These are phyloP conservation scores for Fusarium cyanostomum DNA, from an alignment of 2,329 filamentous ascomycete species.

Conservation along the genomic window DNA sequence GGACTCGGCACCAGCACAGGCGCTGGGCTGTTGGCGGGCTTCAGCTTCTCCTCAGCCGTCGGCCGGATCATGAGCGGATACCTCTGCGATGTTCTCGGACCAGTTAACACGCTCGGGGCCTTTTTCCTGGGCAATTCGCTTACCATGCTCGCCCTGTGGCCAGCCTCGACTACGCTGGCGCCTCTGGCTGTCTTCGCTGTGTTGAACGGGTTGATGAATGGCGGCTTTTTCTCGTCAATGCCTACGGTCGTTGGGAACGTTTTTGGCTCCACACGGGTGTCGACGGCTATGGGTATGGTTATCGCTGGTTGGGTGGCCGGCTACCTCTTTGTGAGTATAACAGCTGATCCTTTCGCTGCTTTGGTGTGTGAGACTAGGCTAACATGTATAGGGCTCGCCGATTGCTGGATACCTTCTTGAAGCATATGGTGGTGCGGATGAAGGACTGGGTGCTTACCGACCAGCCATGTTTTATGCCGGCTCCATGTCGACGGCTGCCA, in stretches of 20 bases:
- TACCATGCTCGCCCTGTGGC: slow-evolving; percentile 70
- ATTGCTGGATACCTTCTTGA: slow-evolving; percentile 69
- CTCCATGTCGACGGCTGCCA: slow-evolving; percentile 11
- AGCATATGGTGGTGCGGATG: slow-evolving; percentile 61
- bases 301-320: slow-evolving; percentile 69
- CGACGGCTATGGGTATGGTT: slow-evolving; percentile 69
- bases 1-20: slow-evolving; percentile 62
- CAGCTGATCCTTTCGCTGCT: fast-evolving
- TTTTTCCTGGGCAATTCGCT: slow-evolving; percentile 62
- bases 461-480: slow-evolving; percentile 72
- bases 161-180: slow-evolving; percentile 62
- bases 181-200: slow-evolving; percentile 66
- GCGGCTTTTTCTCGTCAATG: slow-evolving; percentile 71
- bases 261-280: slow-evolving; percentile 64
- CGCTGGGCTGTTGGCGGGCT: slow-evolving; percentile 67
- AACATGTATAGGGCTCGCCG: slow-evolving; percentile 58
- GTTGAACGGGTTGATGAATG: slow-evolving; percentile 68
- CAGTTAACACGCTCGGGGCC: slow-evolving; percentile 63
- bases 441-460: slow-evolving; percentile 62
- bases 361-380: neutral
- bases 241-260: slow-evolving; percentile 69
- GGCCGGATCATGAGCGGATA: slow-evolving; percentile 65
- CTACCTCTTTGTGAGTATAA: slow-evolving; percentile 63
- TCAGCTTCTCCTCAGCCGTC: slow-evolving; percentile 68
- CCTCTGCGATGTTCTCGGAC: slow-evolving; percentile 62